Evolutionary conservation across 441 rosid genomes (phyloP).

Genomic region (Theobroma grandiflorum): DNA sequence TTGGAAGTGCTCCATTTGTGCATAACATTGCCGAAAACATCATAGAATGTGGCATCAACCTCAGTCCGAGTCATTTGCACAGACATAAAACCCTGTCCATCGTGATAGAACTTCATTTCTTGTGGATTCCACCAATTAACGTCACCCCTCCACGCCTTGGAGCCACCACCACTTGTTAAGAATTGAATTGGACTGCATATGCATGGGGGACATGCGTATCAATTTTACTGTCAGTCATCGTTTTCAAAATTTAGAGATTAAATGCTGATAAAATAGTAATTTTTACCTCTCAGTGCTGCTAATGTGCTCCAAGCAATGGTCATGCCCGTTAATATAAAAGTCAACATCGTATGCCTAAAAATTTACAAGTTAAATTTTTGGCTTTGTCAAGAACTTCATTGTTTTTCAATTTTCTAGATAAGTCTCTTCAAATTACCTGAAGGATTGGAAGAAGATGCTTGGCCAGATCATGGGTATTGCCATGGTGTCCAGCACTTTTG

Average conservation of each 20-base stretch:
- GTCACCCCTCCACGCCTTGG: constrained; percentile 84
- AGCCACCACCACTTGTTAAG: constrained; percentile 84
- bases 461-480: constrained; percentile 55
- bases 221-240: neutral
- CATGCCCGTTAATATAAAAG: constrained; percentile 85
- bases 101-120: constrained; percentile 62
- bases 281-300: constrained; percentile 55
- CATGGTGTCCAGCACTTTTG: constrained; percentile 59
- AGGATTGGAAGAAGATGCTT: constrained; percentile 54
- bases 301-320: constrained; percentile 81
- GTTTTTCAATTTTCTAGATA: too few species aligned
- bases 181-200: constrained; percentile 58
- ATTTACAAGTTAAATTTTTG: neutral
- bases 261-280: neutral
- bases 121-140: constrained; percentile 37
- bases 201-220: too few species aligned
- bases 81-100: constrained; percentile 90
- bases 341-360: constrained; percentile 69
- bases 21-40: constrained; percentile 55
- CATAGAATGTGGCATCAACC: constrained; percentile 50
- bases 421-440: constrained; percentile 33
- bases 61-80: constrained; percentile 45
- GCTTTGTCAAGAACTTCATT: neutral
- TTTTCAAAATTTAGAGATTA: neutral
- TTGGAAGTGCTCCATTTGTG: constrained; percentile 56